These are phyloP conservation scores for Hypoxylon sp. DNA, from an alignment of 2,329 filamentous ascomycete species.

Conservation along the genomic window DNA sequence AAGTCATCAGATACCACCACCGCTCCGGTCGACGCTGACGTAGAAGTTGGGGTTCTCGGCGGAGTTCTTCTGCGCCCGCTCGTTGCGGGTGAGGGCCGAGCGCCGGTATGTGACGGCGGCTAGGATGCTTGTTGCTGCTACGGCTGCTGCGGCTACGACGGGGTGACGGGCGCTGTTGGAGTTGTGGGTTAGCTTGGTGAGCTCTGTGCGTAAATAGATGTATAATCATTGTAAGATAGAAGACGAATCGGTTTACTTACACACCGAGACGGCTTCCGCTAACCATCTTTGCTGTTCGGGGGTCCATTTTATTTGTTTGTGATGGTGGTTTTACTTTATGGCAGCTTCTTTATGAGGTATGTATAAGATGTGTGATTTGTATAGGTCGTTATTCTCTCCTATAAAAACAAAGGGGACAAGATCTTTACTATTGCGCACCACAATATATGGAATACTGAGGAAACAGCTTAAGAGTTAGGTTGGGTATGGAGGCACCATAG, in stretches of 20 bases:
- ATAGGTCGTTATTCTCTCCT: no score
- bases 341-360: constrained; percentile 3
- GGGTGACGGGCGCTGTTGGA: constrained; percentile 49
- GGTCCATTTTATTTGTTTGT: constrained; percentile 21
- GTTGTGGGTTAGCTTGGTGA: constrained; percentile 12
- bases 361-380: no score
- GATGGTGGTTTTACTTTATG: no score
- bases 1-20: constrained; percentile 45
- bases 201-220: not conserved
- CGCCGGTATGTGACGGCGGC: constrained; percentile 50
- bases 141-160: constrained; percentile 48
- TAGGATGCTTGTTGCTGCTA: constrained; percentile 44
- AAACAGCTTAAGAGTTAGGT: no score
- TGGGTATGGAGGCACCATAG: no score
- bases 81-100: constrained; percentile 52
- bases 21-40: constrained; percentile 62
- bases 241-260: constrained; percentile 28
- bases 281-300: constrained; percentile 16
- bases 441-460: no score
- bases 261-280: constrained; percentile 19
- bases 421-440: no score
- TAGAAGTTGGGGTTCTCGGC: constrained; percentile 52
- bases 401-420: no score
- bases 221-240: not conserved
- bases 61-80: constrained; percentile 52